Evolutionary conservation across 768 basidiomycete genomes (phyloP).

Genomic region (Scleroderma bovista): DNA sequence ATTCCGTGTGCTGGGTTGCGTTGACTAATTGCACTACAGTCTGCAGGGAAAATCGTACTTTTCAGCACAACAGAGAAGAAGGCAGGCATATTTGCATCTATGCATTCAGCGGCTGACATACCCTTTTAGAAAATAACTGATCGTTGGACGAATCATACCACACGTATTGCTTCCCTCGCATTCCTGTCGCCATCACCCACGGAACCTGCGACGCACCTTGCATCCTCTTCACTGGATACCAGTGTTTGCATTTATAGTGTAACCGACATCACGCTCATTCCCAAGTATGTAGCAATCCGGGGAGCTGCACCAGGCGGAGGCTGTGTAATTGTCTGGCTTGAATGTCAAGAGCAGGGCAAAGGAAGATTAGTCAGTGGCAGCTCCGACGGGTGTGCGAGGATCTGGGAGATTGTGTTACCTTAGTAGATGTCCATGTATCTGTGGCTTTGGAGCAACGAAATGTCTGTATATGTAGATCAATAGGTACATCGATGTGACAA

Average conservation of each 20-base stretch:
- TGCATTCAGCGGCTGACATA: not conserved
- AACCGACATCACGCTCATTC: conserved; percentile 36
- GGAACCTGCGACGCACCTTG: conserved; percentile 49
- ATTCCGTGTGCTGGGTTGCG: not conserved
- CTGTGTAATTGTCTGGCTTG: conserved; percentile 73
- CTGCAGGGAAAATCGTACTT: conserved; percentile 74
- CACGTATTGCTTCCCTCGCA: conserved; percentile 66
- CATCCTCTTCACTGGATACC: conserved; percentile 90
- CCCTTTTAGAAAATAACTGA: conserved; percentile 52
- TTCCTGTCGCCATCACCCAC: conserved; percentile 40
- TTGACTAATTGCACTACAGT: conserved; percentile 37
- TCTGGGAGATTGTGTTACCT: conserved; percentile 51
- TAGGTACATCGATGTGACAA: not conserved
- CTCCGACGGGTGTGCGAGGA: conserved; percentile 74
- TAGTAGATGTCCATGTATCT: conserved; percentile 7
- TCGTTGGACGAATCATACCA: conserved; percentile 85
- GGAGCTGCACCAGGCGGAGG: conserved; percentile 86
- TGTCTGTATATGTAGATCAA: not conserved
- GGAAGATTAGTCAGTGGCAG: conserved; percentile 66
- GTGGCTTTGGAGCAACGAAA: not conserved
- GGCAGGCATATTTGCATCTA: conserved; percentile 38
- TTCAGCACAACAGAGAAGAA: conserved; percentile 59
- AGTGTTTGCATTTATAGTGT: conserved; percentile 87
- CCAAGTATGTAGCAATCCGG: conserved; percentile 74
- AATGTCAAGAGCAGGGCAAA: conserved; percentile 29